Evolutionary conservation across 2,329 filamentous ascomycete genomes (phyloP).

Genomic region (Penicillium sp.): DNA sequence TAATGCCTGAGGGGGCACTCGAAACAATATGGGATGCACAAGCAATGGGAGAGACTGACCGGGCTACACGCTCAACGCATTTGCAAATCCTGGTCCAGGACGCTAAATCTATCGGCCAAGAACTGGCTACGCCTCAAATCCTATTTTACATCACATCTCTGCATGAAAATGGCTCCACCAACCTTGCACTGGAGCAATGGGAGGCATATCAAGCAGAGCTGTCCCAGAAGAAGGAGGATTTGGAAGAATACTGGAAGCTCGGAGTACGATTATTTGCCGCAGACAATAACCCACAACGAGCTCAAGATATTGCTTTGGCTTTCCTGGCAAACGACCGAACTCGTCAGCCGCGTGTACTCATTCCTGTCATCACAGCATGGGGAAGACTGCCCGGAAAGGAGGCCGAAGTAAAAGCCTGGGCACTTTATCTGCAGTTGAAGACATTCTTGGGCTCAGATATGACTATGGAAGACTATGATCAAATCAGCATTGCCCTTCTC

Average conservation of each 20-base stretch:
- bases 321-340: conserved; percentile 47
- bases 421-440: conserved; percentile 65
- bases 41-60: conserved; percentile 44
- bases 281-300: conserved; percentile 48
- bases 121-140: conserved; percentile 59
- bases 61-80: conserved; percentile 57
- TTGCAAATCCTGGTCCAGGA: conserved; percentile 64
- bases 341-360: conserved; percentile 42
- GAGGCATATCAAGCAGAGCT: conserved; percentile 57
- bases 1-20: conserved; percentile 63
- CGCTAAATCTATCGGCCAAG: conserved; percentile 60
- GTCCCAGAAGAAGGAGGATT: conserved; percentile 44
- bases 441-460: conserved; percentile 60
- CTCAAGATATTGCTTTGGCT: conserved; percentile 50
- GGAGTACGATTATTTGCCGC: conserved; percentile 54
- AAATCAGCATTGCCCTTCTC: conserved; percentile 69
- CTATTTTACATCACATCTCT: conserved; percentile 68
- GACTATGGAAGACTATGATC: conserved; percentile 73
- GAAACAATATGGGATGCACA: conserved; percentile 65
- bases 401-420: conserved; percentile 63
- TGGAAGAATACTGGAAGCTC: conserved; percentile 47
- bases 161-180: conserved; percentile 61
- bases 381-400: conserved; percentile 53
- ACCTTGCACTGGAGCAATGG: conserved; percentile 64
- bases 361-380: conserved; percentile 70